Evolutionary conservation across 1,139 yeast species (phyloP).

Genomic region (Blastobotrys malaysiensis): DNA sequence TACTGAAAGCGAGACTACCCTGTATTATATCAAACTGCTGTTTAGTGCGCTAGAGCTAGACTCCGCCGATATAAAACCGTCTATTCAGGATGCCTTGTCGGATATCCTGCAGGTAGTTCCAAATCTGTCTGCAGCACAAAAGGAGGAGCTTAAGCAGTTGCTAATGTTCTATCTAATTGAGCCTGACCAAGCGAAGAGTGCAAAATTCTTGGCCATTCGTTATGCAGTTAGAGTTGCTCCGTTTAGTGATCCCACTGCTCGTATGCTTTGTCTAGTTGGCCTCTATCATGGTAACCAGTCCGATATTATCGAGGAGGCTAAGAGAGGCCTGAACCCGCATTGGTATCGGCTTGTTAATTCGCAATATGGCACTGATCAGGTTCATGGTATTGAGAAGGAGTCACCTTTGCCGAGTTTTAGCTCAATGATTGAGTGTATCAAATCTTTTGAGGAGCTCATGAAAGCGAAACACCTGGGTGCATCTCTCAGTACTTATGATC

Average conservation of each 20-base stretch:
- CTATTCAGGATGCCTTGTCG: conserved; percentile 70
- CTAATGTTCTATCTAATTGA: conserved; percentile 39
- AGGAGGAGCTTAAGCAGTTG: conserved; percentile 41
- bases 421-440: conserved; percentile 17
- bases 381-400: conserved; percentile 10
- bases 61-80: conserved; percentile 52
- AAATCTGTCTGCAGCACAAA: conserved; percentile 38
- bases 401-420: conserved; percentile 17
- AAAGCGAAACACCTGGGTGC: conserved; percentile 9
- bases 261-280: conserved; percentile 65
- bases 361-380: conserved; percentile 11
- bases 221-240: conserved; percentile 61
- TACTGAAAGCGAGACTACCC: conserved; percentile 1
- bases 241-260: conserved; percentile 63
- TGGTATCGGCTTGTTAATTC: conserved; percentile 43
- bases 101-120: conserved; percentile 50
- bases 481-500: conserved; percentile 19
- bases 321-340: conserved; percentile 78
- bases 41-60: conserved; percentile 71
- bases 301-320: conserved; percentile 75
- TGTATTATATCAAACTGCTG: conserved; percentile 47
- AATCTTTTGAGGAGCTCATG: conserved; percentile 4
- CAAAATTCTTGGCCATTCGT: conserved; percentile 62
- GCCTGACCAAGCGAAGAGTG: conserved; percentile 30
- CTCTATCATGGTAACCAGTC: conserved; percentile 51